Evolutionary conservation across 176 grass and related monocot genomes (phyloP), one percentile per base, ranked within the genome.

Genomic region (Thinopyrum elongatum): DNA sequence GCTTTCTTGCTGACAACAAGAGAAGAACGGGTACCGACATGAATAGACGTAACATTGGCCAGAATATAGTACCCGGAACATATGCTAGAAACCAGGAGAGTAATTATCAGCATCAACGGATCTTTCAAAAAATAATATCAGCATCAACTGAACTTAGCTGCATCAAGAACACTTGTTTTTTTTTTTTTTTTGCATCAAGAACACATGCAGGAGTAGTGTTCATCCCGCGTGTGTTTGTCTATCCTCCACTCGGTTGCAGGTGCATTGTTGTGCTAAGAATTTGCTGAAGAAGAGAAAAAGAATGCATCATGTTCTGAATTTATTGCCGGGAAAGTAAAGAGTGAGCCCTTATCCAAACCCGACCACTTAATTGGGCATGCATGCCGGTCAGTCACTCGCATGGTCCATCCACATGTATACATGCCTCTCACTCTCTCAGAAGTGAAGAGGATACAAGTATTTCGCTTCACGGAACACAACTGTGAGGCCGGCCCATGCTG

Each of bases 401-500:
- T 80, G 67, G 57, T 31, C 30, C 30, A 31, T 31, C 30, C 30
- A 31, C 30, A 3, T 31, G 3, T 31, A 86, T 31, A 31, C 30
- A 31, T 83, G 65, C 42, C 80, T n/a, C n/a, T n/a, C n/a, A n/a
- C n/a, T n/a, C 75, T 72, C 87, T 66, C 10, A 70, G 25, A 66
- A 41, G 65, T n/a, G 0, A 59, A 44, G 67, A 47, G 8, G 65
- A 57, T 58, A 79, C 59, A 74, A 76, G 80, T 62, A 74, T 83
- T 80, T 87, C n/a, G 49, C 79, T 77, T 80, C 59, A 85, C 81
- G 49, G 28, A 88, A 88, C 19, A 58, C 55, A 9, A n/a, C 69
- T 51, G 81, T 76, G 85, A 81, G 89, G 85, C 76, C 69, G 89
- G 81, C 76, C 69, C 81, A 76, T 91, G 69, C 76, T 64, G 81